Base-by-base conservation (phyloP, 208 protist species). In the Zelonia costaricensis region DNA sequence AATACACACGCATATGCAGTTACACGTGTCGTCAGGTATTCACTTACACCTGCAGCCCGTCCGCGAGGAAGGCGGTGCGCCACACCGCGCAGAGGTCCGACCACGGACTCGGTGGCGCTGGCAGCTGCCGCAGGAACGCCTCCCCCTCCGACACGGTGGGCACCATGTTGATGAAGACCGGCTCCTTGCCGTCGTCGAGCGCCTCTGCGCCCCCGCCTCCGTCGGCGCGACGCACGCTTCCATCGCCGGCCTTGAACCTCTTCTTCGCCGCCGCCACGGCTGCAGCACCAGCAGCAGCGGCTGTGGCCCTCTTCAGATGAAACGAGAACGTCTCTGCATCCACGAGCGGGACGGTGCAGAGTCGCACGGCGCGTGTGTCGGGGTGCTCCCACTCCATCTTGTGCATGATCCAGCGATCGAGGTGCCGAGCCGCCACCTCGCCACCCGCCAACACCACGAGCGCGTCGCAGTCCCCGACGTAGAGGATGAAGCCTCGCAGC, bases 331-430 rank as follows among this genome's bases (percentile, higher is more conserved):
- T 68, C 10, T 61, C 44, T 3, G 76, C 68, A 48, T 87, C 78
- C 20, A 63, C 74, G 60, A 94, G 67, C 13, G 82, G 84, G 28
- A 84, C 70, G 18, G 74, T 73, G 31, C 74, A 77, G 28, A 94
- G 52, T 1, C 82, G 82, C 42, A 42, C 54, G 8, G 84, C 82
- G 13, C 44, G 69, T 39, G 88, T 94, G 44, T 90, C 79, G 3
- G 69, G 42, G 51, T 71, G 69, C 66, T 80, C 76, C 88, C 88
- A 94, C 28, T 30, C 43, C 74, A 91, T 90, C 58, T 92, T 92
- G n/a, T 80, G 36, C 40, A 88, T 22, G 13, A 94, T 82, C 86
- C 84, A 92, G 20, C 80, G 80, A 30, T 94, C 84, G 27, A 94
- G 28, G 43, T 94, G 84, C 16, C 88, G 82, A 48, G 84, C 45